Evolutionary conservation across 306 rosid species (phyloP).

Genomic region (Corylus avellana): DNA sequence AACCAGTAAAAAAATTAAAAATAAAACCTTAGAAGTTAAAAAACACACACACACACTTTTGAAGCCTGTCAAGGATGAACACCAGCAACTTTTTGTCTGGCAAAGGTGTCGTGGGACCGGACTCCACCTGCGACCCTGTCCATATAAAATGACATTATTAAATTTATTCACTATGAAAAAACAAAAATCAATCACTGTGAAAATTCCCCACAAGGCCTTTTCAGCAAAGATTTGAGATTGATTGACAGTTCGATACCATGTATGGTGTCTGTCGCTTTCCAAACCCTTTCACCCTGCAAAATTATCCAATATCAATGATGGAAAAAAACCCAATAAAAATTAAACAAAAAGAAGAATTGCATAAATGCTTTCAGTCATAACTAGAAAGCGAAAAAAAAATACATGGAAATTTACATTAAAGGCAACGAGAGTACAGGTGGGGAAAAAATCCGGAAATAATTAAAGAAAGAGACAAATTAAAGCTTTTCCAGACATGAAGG

Average conservation of each 20-base stretch:
- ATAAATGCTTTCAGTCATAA: constrained; percentile 20
- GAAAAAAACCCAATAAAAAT: constrained; percentile 29
- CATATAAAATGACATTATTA: constrained; percentile 45
- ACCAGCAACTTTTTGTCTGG: constrained; percentile 99
- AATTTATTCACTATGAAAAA: constrained; percentile 15
- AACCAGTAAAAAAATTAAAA: constrained; percentile 11
- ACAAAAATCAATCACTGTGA: constrained; percentile 35
- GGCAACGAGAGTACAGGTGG: constrained; percentile 30
- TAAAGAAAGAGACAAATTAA: constrained; percentile 68
- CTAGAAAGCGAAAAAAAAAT: constrained; percentile 26
- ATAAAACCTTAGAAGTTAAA: constrained; percentile 28
- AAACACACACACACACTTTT: constrained; percentile 62
- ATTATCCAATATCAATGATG: constrained; percentile 46
- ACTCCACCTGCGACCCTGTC: constrained; percentile 84
- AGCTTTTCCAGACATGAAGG: constrained; percentile 54
- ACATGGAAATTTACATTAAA: constrained; percentile 25
- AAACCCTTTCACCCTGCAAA: constrained; percentile 70
- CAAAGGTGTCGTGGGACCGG: constrained; percentile 98
- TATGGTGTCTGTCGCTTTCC: constrained; percentile 84
- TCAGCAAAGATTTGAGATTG: constrained; percentile 36
- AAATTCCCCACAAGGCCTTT: constrained; percentile 48
- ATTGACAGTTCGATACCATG: constrained; percentile 68
- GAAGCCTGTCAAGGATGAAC: constrained; percentile 98
- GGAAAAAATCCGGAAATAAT: constrained; percentile 25
- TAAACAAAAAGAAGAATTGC: constrained; percentile 18